A percentile compares a stretch with the other conserved stretches of the same genome.
Evolutionary conservation across 1,284 basidiomycete genomes (phyloP).

Genomic region (Chalciporus sp.): DNA sequence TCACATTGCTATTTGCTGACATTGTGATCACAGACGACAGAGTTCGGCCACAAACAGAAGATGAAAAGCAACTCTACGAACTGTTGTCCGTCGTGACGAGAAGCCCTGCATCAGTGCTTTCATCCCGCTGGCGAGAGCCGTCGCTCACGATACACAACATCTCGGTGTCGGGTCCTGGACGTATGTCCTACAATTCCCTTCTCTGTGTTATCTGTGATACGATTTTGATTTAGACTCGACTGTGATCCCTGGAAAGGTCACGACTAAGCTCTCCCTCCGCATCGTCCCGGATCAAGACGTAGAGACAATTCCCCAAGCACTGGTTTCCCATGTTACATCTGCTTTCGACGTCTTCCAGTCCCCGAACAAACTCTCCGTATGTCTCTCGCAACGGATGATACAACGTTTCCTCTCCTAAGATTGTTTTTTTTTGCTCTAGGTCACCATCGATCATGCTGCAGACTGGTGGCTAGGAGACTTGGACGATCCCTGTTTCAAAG

Average conservation of each 20-base stretch:
- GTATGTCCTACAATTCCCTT: conserved; percentile 42
- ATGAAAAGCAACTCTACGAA: conserved; percentile 70
- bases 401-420: neutral
- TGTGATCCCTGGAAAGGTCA: conserved; percentile 83
- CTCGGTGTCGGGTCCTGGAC: conserved; percentile 73
- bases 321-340: conserved; percentile 61
- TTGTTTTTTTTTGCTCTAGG: conserved; percentile 40
- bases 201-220: neutral
- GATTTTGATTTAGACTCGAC: conserved; percentile 61
- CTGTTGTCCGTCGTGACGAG: conserved; percentile 70
- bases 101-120: conserved; percentile 64
- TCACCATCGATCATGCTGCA: conserved; percentile 81
- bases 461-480: conserved; percentile 96
- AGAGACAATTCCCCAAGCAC: conserved; percentile 62
- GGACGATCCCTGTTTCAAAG: conserved; percentile 81
- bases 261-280: conserved; percentile 82
- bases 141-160: conserved; percentile 74
- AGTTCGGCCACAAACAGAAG: conserved; percentile 66
- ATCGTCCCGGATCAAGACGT: conserved; percentile 94
- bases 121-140: conserved; percentile 80
- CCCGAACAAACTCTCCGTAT: conserved; percentile 73
- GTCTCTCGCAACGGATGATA: conserved; percentile 7
- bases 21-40: conserved; percentile 60
- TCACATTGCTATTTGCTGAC: conserved; percentile 5
- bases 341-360: conserved; percentile 69